Evolutionary conservation across 108 stramenopile genomes (phyloP), one percentile per base, ranked within the genome.

Genomic region (Nitzschia sp.): DNA sequence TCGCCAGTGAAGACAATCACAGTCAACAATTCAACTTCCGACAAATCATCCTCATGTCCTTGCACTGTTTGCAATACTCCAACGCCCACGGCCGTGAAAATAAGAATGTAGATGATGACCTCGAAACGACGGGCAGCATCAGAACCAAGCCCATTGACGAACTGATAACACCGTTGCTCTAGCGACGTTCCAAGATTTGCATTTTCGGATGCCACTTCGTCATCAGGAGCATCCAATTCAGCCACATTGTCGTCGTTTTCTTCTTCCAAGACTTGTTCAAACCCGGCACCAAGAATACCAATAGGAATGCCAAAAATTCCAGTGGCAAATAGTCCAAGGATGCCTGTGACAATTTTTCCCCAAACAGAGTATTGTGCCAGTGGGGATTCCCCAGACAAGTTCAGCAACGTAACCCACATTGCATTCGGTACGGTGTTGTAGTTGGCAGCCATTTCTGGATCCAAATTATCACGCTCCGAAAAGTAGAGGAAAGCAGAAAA

Each of bases 331-430:
- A 94, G 65, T 51, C 92, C 93, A 10, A 96, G 66, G 22, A 94
- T 57, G 46, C 91, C 93, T 6, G 86, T 75, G 15, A 85, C 73
- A 29, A 95, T 69, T 59, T 94, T 96, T 10, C 95, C 95, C 60
- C 54, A 41, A 11, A 58, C 41, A 26, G 79, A 86, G 59, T 96
- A 96, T 40, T 93, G 82, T 9, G 84, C 83, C 10, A 96, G 66
- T 6, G 95, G 95, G 11, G 89, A 78, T 63, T 96, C 95, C 2
- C 95, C 95, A 22, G 90, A 73, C 10, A 96, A 80, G 59, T 96
- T 96, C 24, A 96, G 67, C 11, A 96, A 73, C 5, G 95, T 94
- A 14, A 96, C 82, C 95, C 95, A 96, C 95, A 96, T 96, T 14
- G 89, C 59, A 70, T 93, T 79, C 6, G 93, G 93, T n/a, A 94